phyloP scores from a whole-genome alignment of 768 basidiomycete genomes.

The Fistulinella prunicolor region DNA sequence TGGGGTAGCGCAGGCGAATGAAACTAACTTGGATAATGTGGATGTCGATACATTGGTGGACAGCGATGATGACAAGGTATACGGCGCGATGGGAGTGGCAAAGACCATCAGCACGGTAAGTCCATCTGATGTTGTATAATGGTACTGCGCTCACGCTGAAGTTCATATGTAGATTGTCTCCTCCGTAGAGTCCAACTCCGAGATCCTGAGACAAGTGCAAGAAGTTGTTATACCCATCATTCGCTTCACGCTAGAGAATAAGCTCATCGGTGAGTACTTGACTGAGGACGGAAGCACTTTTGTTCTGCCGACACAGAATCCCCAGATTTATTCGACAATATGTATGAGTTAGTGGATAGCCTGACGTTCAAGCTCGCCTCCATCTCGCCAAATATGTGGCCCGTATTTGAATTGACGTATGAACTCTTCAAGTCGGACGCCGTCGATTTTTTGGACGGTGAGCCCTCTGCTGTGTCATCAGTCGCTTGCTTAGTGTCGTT shows the following conservation, averaged over 20 bases:
- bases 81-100: slow-evolving; percentile 82
- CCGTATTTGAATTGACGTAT: slow-evolving; percentile 80
- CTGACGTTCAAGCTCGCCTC: slow-evolving; percentile 77
- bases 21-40: slow-evolving; percentile 44
- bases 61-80: slow-evolving; percentile 81
- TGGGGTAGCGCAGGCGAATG: slow-evolving; percentile 49
- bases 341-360: slow-evolving; percentile 82
- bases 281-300: not conserved
- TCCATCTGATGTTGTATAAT: slow-evolving; percentile 1
- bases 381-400: slow-evolving; percentile 85
- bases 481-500: not conserved
- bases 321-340: slow-evolving; percentile 80
- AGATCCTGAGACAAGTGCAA: slow-evolving; percentile 76
- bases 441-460: slow-evolving; percentile 84
- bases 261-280: slow-evolving; percentile 59
- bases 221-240: slow-evolving; percentile 80
- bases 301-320: not conserved
- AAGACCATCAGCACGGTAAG: slow-evolving; percentile 80
- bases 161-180: slow-evolving; percentile 59
- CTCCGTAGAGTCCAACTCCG: slow-evolving; percentile 68
- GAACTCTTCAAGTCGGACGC: slow-evolving; percentile 80
- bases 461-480: slow-evolving; percentile 4
- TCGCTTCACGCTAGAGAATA: slow-evolving; percentile 70
- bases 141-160: not conserved
- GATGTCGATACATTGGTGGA: slow-evolving; percentile 59